Percentiles rank a stretch among this genome's conserved stretches.
phyloP scores from a whole-genome alignment of 805 yeast species.

The Priceomyces haplophilus region DNA sequence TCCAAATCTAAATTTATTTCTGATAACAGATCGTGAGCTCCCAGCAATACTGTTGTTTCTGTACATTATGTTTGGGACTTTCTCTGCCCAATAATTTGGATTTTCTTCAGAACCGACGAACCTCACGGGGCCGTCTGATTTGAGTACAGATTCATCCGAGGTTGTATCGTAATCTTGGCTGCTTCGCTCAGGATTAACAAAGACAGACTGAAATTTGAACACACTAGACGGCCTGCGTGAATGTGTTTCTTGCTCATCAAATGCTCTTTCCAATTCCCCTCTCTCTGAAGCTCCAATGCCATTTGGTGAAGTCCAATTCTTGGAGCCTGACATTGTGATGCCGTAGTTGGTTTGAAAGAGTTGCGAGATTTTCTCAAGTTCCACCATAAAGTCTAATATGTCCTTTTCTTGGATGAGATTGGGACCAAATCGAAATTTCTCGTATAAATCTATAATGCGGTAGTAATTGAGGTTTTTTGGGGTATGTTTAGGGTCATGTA shows the following conservation, averaged over 20 bases:
- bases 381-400: slow-evolving; percentile 56
- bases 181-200: background rate
- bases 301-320: background rate
- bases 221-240: background rate
- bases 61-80: background rate
- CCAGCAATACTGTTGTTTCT: background rate
- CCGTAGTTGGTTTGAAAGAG: slow-evolving; percentile 17
- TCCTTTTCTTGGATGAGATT: slow-evolving; percentile 54
- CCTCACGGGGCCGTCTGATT: background rate
- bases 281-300: background rate
- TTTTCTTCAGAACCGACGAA: background rate
- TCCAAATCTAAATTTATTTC: background rate
- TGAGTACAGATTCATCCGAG: background rate
- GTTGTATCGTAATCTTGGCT: background rate
- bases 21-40: background rate
- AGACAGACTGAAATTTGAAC: background rate
- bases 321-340: slow-evolving; percentile 6
- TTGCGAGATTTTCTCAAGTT: slow-evolving; percentile 18
- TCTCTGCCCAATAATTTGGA: background rate
- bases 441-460: slow-evolving; percentile 51
- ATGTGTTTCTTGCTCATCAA: slow-evolving; percentile 1
- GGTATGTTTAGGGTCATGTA: slow-evolving; percentile 2
- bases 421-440: slow-evolving; percentile 65
- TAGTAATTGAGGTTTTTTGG: slow-evolving; percentile 11
- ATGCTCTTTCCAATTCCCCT: background rate